phyloP scores from a whole-genome alignment of 2,329 filamentous ascomycete genomes.

The Xylariaceae sp. region DNA sequence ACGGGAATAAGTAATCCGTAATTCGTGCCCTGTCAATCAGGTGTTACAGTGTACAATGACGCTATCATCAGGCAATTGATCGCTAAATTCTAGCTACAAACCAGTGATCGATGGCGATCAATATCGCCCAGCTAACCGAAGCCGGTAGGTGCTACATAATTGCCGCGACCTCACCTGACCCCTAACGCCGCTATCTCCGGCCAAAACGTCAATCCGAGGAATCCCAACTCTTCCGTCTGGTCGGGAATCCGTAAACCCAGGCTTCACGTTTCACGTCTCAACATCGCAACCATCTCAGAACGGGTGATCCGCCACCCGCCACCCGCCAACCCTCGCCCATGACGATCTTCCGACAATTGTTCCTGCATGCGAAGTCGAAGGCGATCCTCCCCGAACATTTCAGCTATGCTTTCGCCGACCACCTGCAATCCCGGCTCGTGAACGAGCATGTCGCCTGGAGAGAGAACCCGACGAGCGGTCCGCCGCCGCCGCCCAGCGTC shows the following conservation, averaged over 20 bases:
- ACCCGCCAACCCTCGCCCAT: constrained; percentile 6
- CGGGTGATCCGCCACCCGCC: not conserved
- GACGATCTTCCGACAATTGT: constrained; percentile 14
- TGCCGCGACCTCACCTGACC: constrained; percentile 5
- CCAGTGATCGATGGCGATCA: too few relatives aligned
- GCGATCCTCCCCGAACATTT: constrained; percentile 26
- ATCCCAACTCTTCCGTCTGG: not conserved
- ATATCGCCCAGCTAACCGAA: not conserved
- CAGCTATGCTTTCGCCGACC: constrained; percentile 36
- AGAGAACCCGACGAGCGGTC: constrained; percentile 18
- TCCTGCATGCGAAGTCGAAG: constrained; percentile 23
- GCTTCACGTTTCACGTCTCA: not conserved
- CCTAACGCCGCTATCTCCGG: constrained; percentile 9
- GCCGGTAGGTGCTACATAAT: constrained; percentile 7
- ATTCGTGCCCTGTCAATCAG: too few relatives aligned
- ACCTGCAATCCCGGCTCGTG: constrained; percentile 37
- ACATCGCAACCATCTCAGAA: not conserved
- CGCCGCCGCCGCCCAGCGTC: constrained; percentile 60
- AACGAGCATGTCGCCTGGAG: constrained; percentile 57
- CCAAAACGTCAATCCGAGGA: not conserved
- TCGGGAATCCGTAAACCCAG: not conserved
- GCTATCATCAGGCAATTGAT: too few relatives aligned
- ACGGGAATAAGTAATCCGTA: too few relatives aligned
- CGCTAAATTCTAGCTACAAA: too few relatives aligned
- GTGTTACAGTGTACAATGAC: too few relatives aligned